Percentiles rank a stretch among this genome's conserved stretches.
phyloP scores from a whole-genome alignment of 2,329 filamentous ascomycete species.

The Bipolaris bicolor region DNA sequence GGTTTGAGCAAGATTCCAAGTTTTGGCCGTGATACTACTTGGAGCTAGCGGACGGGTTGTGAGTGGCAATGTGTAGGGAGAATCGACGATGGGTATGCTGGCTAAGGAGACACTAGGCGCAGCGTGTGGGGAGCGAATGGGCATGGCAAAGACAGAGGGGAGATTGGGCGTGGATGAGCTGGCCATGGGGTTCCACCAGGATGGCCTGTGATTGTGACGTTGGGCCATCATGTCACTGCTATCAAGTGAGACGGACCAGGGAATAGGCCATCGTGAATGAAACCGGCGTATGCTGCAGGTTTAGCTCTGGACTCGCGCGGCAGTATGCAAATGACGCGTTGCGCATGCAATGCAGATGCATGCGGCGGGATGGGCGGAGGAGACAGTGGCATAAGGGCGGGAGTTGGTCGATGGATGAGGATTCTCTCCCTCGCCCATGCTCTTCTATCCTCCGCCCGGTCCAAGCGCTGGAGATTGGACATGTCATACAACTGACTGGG shows the following conservation, averaged over 20 bases:
- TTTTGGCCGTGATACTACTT: too few species aligned
- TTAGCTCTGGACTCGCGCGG: background rate
- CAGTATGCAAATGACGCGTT: slow-evolving; percentile 5
- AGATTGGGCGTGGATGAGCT: slow-evolving; percentile 7
- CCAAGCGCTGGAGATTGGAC: slow-evolving; percentile 19
- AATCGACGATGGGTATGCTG: slow-evolving; percentile 9
- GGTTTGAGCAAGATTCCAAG: too few species aligned
- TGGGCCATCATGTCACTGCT: slow-evolving; percentile 4
- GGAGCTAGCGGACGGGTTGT: background rate
- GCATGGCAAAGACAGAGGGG: background rate
- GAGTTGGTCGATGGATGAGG: background rate
- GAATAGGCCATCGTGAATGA: background rate
- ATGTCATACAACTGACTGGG: slow-evolving; percentile 12
- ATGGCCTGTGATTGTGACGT: slow-evolving; percentile 9
- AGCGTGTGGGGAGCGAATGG: slow-evolving; percentile 3
- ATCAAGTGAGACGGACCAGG: slow-evolving; percentile 4
- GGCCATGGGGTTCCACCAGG: slow-evolving; percentile 10
- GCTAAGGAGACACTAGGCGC: background rate
- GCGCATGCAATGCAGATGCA: slow-evolving; percentile 1
- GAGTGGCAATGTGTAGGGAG: slow-evolving; percentile 9
- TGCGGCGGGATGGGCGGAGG: slow-evolving; percentile 13
- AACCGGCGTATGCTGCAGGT: slow-evolving; percentile 1
- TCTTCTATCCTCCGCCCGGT: slow-evolving; percentile 3
- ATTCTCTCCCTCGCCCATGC: background rate
- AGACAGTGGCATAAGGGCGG: background rate